phyloP scores from a whole-genome alignment of 768 basidiomycete species.

The Agaricus blazei region DNA sequence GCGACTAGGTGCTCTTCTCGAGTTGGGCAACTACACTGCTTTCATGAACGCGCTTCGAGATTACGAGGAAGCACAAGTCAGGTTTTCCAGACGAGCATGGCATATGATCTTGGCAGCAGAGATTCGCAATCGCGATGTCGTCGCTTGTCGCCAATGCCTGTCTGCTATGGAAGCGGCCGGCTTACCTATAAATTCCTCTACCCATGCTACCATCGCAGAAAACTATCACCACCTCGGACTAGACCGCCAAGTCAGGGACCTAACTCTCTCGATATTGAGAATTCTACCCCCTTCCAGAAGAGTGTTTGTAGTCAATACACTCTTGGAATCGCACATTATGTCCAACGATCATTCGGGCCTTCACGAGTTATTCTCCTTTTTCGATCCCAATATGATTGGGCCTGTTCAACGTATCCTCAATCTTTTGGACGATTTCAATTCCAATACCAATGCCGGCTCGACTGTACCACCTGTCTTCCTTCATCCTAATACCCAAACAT shows the following conservation, averaged over 20 bases:
- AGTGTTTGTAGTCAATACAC: conserved; percentile 60
- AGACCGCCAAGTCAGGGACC: conserved; percentile 48
- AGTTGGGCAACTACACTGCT: conserved; percentile 41
- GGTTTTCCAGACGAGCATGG: conserved; percentile 58
- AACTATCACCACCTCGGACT: conserved; percentile 57
- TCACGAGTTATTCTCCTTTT: conserved; percentile 42
- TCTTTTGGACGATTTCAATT: not conserved
- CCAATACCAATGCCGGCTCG: not conserved
- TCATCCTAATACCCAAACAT: conserved; percentile 55
- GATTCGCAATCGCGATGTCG: conserved; percentile 63
- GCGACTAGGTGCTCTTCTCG: conserved; percentile 57
- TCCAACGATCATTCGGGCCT: conserved; percentile 43
- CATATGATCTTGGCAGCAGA: conserved; percentile 64
- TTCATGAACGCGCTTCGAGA: conserved; percentile 44
- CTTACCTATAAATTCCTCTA: conserved; percentile 47
- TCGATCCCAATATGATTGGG: conserved; percentile 23
- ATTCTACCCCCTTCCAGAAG: conserved; percentile 33
- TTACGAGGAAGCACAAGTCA: conserved; percentile 40
- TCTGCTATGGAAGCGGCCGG: conserved; percentile 53
- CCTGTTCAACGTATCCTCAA: not conserved
- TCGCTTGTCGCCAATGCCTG: conserved; percentile 49
- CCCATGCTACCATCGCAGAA: conserved; percentile 54
- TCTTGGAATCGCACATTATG: conserved; percentile 61
- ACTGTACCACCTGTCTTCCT: conserved; percentile 1
- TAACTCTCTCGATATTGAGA: conserved; percentile 43